Evolutionary conservation across 805 yeast species (phyloP).

Genomic region (Monosporozyma yasuniensis): DNA sequence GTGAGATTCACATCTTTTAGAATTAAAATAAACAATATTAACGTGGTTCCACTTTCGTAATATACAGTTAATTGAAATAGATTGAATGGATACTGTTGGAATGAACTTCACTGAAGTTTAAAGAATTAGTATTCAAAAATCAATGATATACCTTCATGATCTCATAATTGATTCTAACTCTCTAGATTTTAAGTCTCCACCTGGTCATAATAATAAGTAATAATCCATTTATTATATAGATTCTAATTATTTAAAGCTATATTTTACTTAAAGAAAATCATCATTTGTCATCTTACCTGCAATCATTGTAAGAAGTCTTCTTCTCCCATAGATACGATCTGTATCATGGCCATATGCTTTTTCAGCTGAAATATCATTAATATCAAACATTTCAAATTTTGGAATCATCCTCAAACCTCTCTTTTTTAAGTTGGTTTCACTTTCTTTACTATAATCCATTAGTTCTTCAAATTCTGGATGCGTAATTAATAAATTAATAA

Average conservation of each 20-base stretch:
- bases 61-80: too few species aligned
- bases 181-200: too few species aligned
- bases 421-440: constrained; percentile 13
- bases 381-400: constrained; percentile 9
- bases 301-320: constrained; percentile 14
- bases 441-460: constrained; percentile 11
- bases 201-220: too few species aligned
- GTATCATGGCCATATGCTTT: constrained; percentile 8
- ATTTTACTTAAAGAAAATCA: not conserved
- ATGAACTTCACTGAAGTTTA: too few species aligned
- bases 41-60: too few species aligned
- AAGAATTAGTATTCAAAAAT: too few species aligned
- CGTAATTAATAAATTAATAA: constrained; percentile 19
- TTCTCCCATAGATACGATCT: constrained; percentile 12
- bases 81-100: too few species aligned
- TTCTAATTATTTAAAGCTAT: not conserved
- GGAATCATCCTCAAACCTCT: constrained; percentile 12
- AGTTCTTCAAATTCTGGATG: constrained; percentile 20
- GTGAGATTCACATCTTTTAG: too few species aligned
- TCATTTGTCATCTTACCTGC: constrained; percentile 13
- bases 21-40: too few species aligned
- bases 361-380: constrained; percentile 2
- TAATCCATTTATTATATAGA: not conserved
- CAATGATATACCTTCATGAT: too few species aligned
- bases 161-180: too few species aligned